These are phyloP conservation scores for Moricandia arvensis DNA, from an alignment of 345 rosid genomes.

Conservation along the genomic window DNA sequence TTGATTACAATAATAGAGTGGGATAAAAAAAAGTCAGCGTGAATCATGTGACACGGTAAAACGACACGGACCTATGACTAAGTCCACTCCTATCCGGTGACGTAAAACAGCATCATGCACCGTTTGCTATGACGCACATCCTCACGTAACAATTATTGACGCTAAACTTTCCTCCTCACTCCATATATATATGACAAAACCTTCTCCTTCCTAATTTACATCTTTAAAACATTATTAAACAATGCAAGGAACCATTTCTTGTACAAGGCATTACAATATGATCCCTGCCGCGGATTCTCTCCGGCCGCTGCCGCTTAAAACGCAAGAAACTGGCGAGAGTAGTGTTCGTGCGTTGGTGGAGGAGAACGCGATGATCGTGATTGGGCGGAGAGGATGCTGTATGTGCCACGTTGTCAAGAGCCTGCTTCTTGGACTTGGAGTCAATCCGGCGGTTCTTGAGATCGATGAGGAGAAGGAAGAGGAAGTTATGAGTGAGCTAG, in stretches of 20 bases:
- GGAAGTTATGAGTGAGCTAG: slow-evolving; percentile 39
- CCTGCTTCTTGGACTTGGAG: slow-evolving; percentile 69
- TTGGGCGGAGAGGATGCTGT: slow-evolving; percentile 68
- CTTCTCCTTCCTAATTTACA: background rate
- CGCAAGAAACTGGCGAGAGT: slow-evolving; percentile 20
- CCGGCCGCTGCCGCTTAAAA: slow-evolving; percentile 1
- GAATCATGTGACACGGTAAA: slow-evolving; percentile 26
- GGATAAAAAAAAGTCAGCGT: background rate
- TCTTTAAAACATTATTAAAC: background rate
- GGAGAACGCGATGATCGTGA: slow-evolving; percentile 62
- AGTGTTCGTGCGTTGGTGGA: slow-evolving; percentile 41
- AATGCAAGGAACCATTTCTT: slow-evolving; percentile 69
- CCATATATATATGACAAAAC: background rate
- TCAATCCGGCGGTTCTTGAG: slow-evolving; percentile 65
- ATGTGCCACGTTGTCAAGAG: slow-evolving; percentile 73
- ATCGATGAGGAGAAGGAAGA: slow-evolving; percentile 58
- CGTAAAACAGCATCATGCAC: slow-evolving; percentile 45
- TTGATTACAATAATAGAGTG: slow-evolving; percentile 1
- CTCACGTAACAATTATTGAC: slow-evolving; percentile 60
- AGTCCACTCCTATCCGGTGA: slow-evolving; percentile 42
- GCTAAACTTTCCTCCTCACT: slow-evolving; percentile 39
- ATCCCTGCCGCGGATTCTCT: slow-evolving; percentile 11
- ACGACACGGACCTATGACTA: slow-evolving; percentile 38
- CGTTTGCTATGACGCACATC: slow-evolving; percentile 49
- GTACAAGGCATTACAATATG: slow-evolving; percentile 31